These are phyloP conservation scores for Neltuma alba DNA, from an alignment of 306 rosid genomes.

Conservation along the genomic window DNA sequence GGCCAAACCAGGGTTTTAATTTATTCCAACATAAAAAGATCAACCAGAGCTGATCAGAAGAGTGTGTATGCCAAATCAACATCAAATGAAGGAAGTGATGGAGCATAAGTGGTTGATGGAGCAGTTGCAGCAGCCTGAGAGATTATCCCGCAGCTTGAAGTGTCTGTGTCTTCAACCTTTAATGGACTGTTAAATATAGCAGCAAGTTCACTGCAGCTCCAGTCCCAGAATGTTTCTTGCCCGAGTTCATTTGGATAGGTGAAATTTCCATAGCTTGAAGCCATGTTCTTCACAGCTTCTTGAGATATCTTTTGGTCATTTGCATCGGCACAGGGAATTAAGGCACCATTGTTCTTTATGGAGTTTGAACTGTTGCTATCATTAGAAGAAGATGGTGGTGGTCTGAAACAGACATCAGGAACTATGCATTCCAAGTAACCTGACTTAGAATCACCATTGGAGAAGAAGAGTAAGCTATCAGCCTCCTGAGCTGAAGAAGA, in stretches of 20 bases:
- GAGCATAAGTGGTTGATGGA: slow-evolving; percentile 58
- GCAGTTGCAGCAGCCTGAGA: slow-evolving; percentile 35
- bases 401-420: slow-evolving; percentile 86
- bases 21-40: background rate
- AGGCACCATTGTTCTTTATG: slow-evolving; percentile 34
- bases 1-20: background rate
- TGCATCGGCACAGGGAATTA: background rate
- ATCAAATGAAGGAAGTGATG: slow-evolving; percentile 59
- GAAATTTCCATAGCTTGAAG: slow-evolving; percentile 42
- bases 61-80: slow-evolving; percentile 67
- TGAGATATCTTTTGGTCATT: slow-evolving; percentile 43
- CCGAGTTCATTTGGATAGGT: slow-evolving; percentile 49
- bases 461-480: slow-evolving; percentile 56
- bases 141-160: slow-evolving; percentile 45
- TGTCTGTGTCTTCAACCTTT: slow-evolving; percentile 54
- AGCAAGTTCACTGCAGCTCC: slow-evolving; percentile 67
- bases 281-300: slow-evolving; percentile 33
- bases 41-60: slow-evolving; percentile 39
- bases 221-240: slow-evolving; percentile 46
- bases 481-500: slow-evolving; percentile 34
- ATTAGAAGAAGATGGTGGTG: slow-evolving; percentile 46
- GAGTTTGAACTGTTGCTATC: slow-evolving; percentile 18
- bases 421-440: slow-evolving; percentile 96
- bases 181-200: slow-evolving; percentile 49
- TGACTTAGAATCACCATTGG: slow-evolving; percentile 59